Percentiles rank a stretch among this genome's conserved stretches.
These are phyloP conservation scores for Claviceps capensis DNA, from an alignment of 2,329 filamentous ascomycete genomes.

Conservation along the genomic window DNA sequence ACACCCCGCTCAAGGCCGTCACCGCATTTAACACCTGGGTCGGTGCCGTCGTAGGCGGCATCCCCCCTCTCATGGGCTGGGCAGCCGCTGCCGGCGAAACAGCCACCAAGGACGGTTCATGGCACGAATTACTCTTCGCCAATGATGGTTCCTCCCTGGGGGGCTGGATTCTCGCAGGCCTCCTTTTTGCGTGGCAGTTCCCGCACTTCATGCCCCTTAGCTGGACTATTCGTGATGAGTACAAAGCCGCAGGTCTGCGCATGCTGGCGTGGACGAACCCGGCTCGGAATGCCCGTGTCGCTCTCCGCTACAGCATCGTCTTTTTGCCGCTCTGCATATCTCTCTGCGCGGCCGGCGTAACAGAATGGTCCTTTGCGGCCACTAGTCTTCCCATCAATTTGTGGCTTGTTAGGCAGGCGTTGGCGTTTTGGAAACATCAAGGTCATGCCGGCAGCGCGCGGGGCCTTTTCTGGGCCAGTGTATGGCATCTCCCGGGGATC, in stretches of 20 bases:
- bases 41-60: conserved; percentile 81
- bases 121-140: conserved; percentile 63
- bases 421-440: conserved; percentile 65
- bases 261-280: conserved; percentile 85
- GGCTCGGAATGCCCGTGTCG: conserved; percentile 71
- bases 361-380: conserved; percentile 70
- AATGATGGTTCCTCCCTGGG: conserved; percentile 49
- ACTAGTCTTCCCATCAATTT: conserved; percentile 72
- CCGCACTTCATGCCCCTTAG: conserved; percentile 94
- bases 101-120: conserved; percentile 60
- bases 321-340: conserved; percentile 80
- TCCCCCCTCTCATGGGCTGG: conserved; percentile 97
- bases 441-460: conserved; percentile 71
- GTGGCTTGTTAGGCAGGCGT: conserved; percentile 73
- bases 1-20: conserved; percentile 84
- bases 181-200: conserved; percentile 95
- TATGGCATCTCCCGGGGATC: conserved; percentile 86
- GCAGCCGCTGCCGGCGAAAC: conserved; percentile 83
- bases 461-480: conserved; percentile 89
- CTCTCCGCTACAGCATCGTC: conserved; percentile 69
- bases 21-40: conserved; percentile 89
- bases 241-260: conserved; percentile 53
- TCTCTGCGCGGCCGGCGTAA: conserved; percentile 66
- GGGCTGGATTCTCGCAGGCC: conserved; percentile 74
- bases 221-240: conserved; percentile 81